These are phyloP conservation scores for Ceratocystis lukuohia DNA, from an alignment of 2,329 filamentous ascomycete species.

Conservation along the genomic window DNA sequence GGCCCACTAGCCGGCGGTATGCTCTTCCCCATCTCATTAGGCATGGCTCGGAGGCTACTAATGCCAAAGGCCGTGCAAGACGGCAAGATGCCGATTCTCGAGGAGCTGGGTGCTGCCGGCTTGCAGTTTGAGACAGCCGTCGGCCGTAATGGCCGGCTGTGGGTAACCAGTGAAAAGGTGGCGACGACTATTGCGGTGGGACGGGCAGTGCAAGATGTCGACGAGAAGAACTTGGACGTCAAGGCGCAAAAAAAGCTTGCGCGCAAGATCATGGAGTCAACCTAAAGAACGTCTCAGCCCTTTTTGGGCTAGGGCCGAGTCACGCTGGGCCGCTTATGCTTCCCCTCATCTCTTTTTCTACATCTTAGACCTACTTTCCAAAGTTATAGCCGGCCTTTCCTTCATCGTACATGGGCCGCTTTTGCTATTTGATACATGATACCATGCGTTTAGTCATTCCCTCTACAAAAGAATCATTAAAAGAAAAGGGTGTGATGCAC, in stretches of 20 bases:
- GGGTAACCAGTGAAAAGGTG: conserved; percentile 69
- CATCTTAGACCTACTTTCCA: conserved; percentile 1
- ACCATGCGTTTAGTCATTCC: background rate
- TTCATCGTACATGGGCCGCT: background rate
- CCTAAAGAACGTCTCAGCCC: background rate
- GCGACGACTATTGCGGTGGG: conserved; percentile 67
- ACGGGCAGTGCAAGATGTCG: conserved; percentile 62
- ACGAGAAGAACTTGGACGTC: conserved; percentile 49
- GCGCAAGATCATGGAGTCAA: conserved; percentile 35
- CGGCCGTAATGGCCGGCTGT: conserved; percentile 81
- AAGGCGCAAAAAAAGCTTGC: conserved; percentile 60
- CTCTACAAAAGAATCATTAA: background rate
- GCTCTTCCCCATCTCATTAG: conserved; percentile 66
- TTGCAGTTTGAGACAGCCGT: conserved; percentile 87
- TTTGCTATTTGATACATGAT: background rate
- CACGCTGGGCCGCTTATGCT: background rate
- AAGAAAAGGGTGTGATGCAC: background rate
- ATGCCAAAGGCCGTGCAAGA: conserved; percentile 46
- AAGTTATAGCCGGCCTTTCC: background rate
- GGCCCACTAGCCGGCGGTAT: conserved; percentile 76
- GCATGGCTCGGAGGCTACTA: conserved; percentile 69
- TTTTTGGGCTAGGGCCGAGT: background rate
- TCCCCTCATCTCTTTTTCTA: background rate
- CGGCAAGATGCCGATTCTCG: conserved; percentile 58
- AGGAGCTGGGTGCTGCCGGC: conserved; percentile 62